Percentiles rank a stretch among this genome's conserved stretches.
phyloP scores from a whole-genome alignment of 2,329 filamentous ascomycete genomes.

The Fusarium annulatum region DNA sequence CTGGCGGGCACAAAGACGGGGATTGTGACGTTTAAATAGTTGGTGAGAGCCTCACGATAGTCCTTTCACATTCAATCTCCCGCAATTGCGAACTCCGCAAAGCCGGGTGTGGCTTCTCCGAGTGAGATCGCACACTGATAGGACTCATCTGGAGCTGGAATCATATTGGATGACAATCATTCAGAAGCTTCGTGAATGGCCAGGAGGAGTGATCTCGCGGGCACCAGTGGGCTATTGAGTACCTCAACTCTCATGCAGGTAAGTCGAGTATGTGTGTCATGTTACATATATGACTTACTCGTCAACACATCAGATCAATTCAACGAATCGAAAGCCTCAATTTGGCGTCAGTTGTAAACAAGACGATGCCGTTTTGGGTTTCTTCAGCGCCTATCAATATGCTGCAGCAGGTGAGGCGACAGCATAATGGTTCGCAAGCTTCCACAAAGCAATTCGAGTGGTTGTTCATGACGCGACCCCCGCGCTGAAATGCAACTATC shows the following conservation, averaged over 20 bases:
- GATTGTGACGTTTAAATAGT: conserved; percentile 18
- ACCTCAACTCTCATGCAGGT: background rate
- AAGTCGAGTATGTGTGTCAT: conserved; percentile 30
- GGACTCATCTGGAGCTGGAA: background rate
- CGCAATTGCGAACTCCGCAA: conserved; percentile 38
- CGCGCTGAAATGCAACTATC: conserved; percentile 10
- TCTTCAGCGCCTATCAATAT: conserved; percentile 17
- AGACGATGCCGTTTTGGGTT: conserved; percentile 22
- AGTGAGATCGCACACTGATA: conserved; percentile 7
- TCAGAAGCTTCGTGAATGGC: conserved; percentile 14
- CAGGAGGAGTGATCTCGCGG: background rate
- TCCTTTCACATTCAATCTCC: background rate
- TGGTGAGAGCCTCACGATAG: background rate
- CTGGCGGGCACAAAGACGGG: background rate
- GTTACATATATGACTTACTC: conserved; percentile 32
- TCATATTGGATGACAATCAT: background rate
- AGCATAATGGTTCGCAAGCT: conserved; percentile 36
- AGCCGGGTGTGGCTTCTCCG: conserved; percentile 9
- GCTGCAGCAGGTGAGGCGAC: conserved; percentile 19
- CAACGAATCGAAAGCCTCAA: conserved; percentile 14
- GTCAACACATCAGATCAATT: conserved; percentile 4
- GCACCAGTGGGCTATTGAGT: background rate
- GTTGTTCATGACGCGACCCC: conserved; percentile 26
- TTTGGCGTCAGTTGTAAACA: conserved; percentile 28
- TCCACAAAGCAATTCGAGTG: conserved; percentile 19